A percentile compares a stretch with the other conserved stretches of the same genome.
phyloP scores from a whole-genome alignment of 352 stramenopile genomes.

The Sclerospora graminicola region DNA sequence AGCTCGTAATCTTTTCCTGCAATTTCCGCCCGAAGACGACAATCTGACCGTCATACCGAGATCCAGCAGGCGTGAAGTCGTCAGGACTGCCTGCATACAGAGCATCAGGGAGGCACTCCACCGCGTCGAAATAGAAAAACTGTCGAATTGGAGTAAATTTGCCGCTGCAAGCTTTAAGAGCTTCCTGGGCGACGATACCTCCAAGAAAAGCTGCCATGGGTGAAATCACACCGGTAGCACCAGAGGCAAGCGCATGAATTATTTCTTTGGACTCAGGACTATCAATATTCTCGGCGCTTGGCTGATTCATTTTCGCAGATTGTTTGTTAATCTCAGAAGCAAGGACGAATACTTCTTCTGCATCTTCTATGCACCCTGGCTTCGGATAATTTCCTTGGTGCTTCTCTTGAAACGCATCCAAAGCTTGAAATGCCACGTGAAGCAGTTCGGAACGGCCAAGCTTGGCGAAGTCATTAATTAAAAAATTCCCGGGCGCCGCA shows the following conservation, averaged over 20 bases:
- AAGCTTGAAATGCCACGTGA: slow-evolving; percentile 83
- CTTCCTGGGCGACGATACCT: slow-evolving; percentile 96
- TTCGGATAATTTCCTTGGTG: slow-evolving; percentile 71
- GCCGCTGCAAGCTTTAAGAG: slow-evolving; percentile 96
- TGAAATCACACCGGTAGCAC: slow-evolving; percentile 85
- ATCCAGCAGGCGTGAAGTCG: slow-evolving; percentile 58
- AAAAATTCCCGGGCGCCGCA: slow-evolving; percentile 87
- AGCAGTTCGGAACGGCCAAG: slow-evolving; percentile 87
- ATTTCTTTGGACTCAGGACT: slow-evolving; percentile 61
- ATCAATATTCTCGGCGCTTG: slow-evolving; percentile 51
- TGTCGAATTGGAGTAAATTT: slow-evolving; percentile 99
- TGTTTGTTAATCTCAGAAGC: slow-evolving; percentile 61
- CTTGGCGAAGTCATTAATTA: slow-evolving; percentile 98
- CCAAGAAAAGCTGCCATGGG: slow-evolving; percentile 96
- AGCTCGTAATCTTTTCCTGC: slow-evolving; percentile 73
- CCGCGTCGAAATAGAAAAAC: slow-evolving; percentile 98
- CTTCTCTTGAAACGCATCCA: slow-evolving; percentile 79
- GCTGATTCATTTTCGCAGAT: slow-evolving; percentile 55
- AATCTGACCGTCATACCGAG: slow-evolving; percentile 91
- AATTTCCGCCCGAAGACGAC: slow-evolving; percentile 81
- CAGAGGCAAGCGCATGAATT: slow-evolving; percentile 73
- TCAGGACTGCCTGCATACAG: slow-evolving; percentile 28
- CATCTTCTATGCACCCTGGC: slow-evolving; percentile 80
- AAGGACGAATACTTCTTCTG: slow-evolving; percentile 80
- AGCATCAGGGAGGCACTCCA: slow-evolving; percentile 92